phyloP scores from a whole-genome alignment of 2,329 filamentous ascomycete species.

The Trichoderma gracile region DNA sequence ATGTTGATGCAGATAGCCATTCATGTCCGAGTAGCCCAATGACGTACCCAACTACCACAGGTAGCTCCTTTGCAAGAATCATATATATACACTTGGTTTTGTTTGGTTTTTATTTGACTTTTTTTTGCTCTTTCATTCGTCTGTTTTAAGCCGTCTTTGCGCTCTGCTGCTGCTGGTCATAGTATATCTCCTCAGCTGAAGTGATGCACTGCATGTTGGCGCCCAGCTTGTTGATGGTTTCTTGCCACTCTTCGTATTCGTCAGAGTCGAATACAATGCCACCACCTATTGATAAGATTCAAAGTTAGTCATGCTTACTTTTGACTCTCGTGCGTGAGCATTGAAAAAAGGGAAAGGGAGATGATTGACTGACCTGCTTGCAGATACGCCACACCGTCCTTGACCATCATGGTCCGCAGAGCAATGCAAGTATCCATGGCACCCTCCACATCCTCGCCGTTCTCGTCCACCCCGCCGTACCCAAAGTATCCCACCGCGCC shows the following conservation, averaged over 20 bases:
- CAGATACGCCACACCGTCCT: constrained; percentile 87
- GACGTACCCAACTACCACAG: neutral
- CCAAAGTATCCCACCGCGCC: constrained; percentile 97
- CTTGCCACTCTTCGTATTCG: constrained; percentile 90
- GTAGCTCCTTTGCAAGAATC: neutral
- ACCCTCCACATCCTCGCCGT: constrained; percentile 68
- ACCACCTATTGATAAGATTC: constrained; percentile 53
- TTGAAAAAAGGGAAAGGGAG: neutral
- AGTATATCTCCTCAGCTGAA: constrained; percentile 71
- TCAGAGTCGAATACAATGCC: constrained; percentile 96
- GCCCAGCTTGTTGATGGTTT: constrained; percentile 89
- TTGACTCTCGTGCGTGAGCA: neutral
- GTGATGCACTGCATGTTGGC: constrained; percentile 89
- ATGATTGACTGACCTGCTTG: constrained; percentile 60
- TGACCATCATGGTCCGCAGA: constrained; percentile 90
- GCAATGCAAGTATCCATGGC: constrained; percentile 87
- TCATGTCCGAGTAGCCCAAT: neutral
- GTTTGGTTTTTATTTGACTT: neutral
- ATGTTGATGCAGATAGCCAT: no score
- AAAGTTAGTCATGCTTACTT: constrained; percentile 15
- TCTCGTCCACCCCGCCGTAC: constrained; percentile 69
- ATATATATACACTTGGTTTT: neutral
- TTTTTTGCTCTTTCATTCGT: neutral
- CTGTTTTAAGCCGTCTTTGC: constrained; percentile 4
- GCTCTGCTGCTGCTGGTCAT: constrained; percentile 40